Conservation (phyloP, 2,329 filamentous ascomycete species). For the Fusarium sacchari region DNA sequence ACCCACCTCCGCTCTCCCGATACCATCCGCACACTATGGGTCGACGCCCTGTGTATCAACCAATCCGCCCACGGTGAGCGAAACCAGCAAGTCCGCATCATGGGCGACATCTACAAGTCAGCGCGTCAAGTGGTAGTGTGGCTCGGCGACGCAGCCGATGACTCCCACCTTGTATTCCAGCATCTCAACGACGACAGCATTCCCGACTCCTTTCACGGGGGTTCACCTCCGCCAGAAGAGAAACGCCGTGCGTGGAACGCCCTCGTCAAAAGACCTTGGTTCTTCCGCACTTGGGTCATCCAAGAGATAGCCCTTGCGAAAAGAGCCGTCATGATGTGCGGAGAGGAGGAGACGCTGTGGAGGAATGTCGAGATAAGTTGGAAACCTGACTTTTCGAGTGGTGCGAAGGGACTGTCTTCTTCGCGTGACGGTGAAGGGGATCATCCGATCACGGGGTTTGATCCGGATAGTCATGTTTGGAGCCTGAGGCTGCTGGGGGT, state of each 20-base stretch:
- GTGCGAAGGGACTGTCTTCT: neutral
- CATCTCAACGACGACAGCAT: neutral
- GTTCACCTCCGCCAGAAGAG: accelerated
- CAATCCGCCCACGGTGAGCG: conserved; percentile 11
- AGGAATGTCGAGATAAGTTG: neutral
- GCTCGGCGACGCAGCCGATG: conserved; percentile 3
- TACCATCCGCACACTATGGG: neutral
- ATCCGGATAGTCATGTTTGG: conserved; percentile 2
- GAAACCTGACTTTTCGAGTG: conserved; percentile 3
- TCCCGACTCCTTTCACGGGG: accelerated
- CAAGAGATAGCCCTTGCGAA: conserved; percentile 17
- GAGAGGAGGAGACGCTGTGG: neutral
- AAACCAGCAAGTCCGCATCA: conserved; percentile 25
- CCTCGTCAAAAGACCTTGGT: conserved; percentile 14
- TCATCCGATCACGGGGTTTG: conserved; percentile 1
- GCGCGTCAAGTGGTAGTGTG: conserved; percentile 17
- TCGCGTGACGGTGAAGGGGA: neutral
- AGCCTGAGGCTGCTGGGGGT: neutral
- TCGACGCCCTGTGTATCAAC: conserved; percentile 14
- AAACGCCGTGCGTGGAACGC: neutral
- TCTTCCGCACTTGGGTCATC: conserved; percentile 23
- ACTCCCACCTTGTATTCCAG: conserved; percentile 2
- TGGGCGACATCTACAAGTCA: conserved; percentile 27
- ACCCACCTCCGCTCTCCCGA: neutral
- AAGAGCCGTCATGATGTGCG: conserved; percentile 10